Evolutionary conservation across 1,284 basidiomycete genomes (phyloP).

Genomic region (Phylloporus sp.): DNA sequence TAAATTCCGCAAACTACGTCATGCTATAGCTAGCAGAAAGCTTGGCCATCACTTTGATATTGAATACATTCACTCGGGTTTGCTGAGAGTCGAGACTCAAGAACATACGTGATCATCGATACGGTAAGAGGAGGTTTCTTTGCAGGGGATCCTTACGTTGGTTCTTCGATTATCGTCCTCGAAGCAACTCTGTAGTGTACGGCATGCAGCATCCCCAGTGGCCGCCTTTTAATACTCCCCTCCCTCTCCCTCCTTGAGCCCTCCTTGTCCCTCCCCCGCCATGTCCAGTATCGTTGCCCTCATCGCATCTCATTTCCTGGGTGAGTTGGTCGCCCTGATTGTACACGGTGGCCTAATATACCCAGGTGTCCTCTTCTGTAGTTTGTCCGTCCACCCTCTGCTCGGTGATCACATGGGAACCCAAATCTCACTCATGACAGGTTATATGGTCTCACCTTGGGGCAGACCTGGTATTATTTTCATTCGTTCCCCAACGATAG

Average conservation of each 20-base stretch:
- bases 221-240: slow-evolving; percentile 12
- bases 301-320: slow-evolving; percentile 39
- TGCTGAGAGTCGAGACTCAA: no score
- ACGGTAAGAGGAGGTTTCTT: no score
- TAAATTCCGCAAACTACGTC: no score
- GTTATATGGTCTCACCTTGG: slow-evolving; percentile 41
- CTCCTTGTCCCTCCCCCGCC: neutral
- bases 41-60: no score
- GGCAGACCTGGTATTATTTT: slow-evolving; percentile 44
- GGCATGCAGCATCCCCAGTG: slow-evolving; percentile 36
- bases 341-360: slow-evolving; percentile 9
- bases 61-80: no score
- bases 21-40: no score
- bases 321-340: slow-evolving; percentile 18
- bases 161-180: slow-evolving; percentile 41
- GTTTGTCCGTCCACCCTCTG: slow-evolving; percentile 27
- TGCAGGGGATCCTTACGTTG: slow-evolving; percentile 7
- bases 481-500: slow-evolving; percentile 37
- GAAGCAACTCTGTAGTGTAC: slow-evolving; percentile 40
- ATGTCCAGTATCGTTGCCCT: slow-evolving; percentile 21
- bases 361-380: slow-evolving; percentile 40
- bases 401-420: neutral
- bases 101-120: no score
- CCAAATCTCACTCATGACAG: slow-evolving; percentile 24
- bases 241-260: neutral